phyloP scores from a whole-genome alignment of 2,329 filamentous ascomycete species.

The Fusarium mundagurra region DNA sequence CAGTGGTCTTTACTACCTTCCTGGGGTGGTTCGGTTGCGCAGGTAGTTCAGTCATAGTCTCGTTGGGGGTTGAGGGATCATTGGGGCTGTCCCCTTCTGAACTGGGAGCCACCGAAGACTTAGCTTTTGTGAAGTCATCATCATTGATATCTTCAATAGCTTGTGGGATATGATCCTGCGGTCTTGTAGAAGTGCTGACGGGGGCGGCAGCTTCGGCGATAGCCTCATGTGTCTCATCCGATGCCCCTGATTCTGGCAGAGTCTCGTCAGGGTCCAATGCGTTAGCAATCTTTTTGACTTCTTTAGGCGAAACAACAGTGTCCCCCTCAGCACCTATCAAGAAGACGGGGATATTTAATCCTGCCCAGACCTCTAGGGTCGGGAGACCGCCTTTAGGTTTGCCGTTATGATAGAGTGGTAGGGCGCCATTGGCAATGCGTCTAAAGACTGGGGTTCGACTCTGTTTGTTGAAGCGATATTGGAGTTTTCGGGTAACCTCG shows the following conservation, averaged over 20 bases:
- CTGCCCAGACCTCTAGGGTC: slow-evolving; percentile 75
- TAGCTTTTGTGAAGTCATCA: slow-evolving; percentile 39
- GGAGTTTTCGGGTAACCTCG: slow-evolving; percentile 71
- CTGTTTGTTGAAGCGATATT: slow-evolving; percentile 81
- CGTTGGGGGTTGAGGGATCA: slow-evolving; percentile 59
- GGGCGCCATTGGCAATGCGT: slow-evolving; percentile 78
- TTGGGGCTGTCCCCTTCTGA: slow-evolving; percentile 52
- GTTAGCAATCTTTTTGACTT: slow-evolving; percentile 73
- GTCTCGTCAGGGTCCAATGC: slow-evolving; percentile 46
- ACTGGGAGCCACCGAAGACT: slow-evolving; percentile 28
- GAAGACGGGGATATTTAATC: slow-evolving; percentile 77
- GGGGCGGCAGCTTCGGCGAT: slow-evolving; percentile 61
- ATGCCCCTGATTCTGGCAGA: slow-evolving; percentile 23
- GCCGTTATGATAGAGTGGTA: slow-evolving; percentile 68
- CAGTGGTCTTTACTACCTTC: slow-evolving; percentile 71
- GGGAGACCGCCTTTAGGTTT: slow-evolving; percentile 71
- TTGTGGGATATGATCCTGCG: slow-evolving; percentile 47
- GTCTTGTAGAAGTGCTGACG: slow-evolving; percentile 50
- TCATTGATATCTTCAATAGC: slow-evolving; percentile 48
- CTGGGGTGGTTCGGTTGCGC: slow-evolving; percentile 58
- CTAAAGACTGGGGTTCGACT: slow-evolving; percentile 85
- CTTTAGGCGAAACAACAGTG: slow-evolving; percentile 74
- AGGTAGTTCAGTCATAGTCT: slow-evolving; percentile 55
- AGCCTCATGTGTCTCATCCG: slow-evolving; percentile 43
- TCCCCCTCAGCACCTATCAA: slow-evolving; percentile 84